Percentiles rank a stretch among this genome's conserved stretches.
Evolutionary conservation across 2,329 filamentous ascomycete species (phyloP).

Genomic region (Xylariaceae sp.): DNA sequence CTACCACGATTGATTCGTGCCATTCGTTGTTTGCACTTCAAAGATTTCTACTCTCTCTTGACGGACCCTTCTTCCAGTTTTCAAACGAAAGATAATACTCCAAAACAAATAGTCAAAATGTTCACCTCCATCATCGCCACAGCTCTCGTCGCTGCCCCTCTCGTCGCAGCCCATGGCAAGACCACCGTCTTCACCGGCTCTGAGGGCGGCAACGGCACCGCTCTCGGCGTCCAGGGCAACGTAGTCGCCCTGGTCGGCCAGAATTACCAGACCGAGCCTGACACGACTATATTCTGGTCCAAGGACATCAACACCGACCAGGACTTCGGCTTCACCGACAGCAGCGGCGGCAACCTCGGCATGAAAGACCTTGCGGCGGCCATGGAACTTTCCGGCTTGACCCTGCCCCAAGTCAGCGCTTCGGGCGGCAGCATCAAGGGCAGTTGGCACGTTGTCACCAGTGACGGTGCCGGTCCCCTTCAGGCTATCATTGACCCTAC

Average conservation of each 20-base stretch:
- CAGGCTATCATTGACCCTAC: slow-evolving; percentile 9
- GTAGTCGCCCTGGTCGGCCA: slow-evolving; percentile 6
- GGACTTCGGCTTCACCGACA: slow-evolving; percentile 6
- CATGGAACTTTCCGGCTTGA: slow-evolving; percentile 6
- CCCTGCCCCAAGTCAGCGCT: slow-evolving; percentile 8
- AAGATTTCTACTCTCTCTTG: no score
- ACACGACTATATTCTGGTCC: slow-evolving; percentile 11
- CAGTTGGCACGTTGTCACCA: slow-evolving; percentile 9
- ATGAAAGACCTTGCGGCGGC: slow-evolving; percentile 6
- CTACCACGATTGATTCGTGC: no score
- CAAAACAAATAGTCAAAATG: no score
- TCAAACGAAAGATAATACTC: no score
- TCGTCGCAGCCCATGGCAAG: slow-evolving; percentile 10
- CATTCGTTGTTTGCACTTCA: no score
- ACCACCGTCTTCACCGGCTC: slow-evolving; percentile 7
- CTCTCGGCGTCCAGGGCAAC: slow-evolving; percentile 9
- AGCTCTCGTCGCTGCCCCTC: slow-evolving; percentile 2
- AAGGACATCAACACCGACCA: slow-evolving; percentile 5
- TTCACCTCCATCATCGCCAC: slow-evolving; percentile 5
- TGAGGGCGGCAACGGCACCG: slow-evolving; percentile 11
- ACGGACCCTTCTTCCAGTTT: no score
- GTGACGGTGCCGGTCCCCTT: slow-evolving; percentile 9
- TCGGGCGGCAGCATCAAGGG: slow-evolving; percentile 9
- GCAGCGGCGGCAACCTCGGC: slow-evolving; percentile 3
- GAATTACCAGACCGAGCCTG: slow-evolving; percentile 7